Percentiles rank a stretch among this genome's conserved stretches.
Conservation (phyloP, 169 alveolate genomes). For the Plasmodium knowlesi region DNA sequence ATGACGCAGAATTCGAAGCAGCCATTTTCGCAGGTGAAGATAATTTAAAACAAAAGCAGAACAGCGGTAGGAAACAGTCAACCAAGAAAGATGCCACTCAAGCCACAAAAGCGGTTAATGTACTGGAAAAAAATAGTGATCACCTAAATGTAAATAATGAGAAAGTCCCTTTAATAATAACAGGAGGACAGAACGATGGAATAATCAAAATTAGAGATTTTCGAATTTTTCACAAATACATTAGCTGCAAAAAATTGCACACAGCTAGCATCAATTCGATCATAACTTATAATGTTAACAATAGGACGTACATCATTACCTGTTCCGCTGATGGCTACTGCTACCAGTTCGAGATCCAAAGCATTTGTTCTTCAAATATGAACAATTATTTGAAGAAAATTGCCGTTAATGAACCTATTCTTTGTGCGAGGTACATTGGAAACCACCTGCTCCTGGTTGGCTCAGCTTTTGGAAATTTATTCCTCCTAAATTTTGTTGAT, state of each 20-base stretch:
- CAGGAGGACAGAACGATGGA: constrained; percentile 74
- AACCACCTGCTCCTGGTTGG: constrained; percentile 70
- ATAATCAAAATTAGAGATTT: constrained; percentile 61
- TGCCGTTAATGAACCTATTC: constrained; percentile 63
- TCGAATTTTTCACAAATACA: constrained; percentile 71
- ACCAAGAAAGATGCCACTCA: not conserved
- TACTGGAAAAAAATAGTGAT: not conserved
- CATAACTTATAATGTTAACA: constrained; percentile 59
- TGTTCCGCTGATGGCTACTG: constrained; percentile 76
- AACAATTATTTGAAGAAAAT: constrained; percentile 71
- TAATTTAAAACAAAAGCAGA: not conserved
- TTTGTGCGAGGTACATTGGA: constrained; percentile 69
- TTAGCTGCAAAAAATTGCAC: constrained; percentile 59
- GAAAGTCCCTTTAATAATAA: constrained; percentile 68
- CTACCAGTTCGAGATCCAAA: constrained; percentile 68
- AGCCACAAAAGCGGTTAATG: constrained; percentile 8
- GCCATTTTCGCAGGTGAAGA: not conserved
- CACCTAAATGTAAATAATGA: constrained; percentile 36
- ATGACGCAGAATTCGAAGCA: not conserved
- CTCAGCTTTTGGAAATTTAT: constrained; percentile 74
- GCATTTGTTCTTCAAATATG: constrained; percentile 51
- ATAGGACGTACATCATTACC: constrained; percentile 62
- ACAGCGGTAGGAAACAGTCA: not conserved
- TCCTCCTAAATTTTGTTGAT: constrained; percentile 72
- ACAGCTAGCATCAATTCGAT: constrained; percentile 73